Evolutionary conservation across 768 basidiomycete genomes (phyloP).

Genomic region (Boletus rex-veris): DNA sequence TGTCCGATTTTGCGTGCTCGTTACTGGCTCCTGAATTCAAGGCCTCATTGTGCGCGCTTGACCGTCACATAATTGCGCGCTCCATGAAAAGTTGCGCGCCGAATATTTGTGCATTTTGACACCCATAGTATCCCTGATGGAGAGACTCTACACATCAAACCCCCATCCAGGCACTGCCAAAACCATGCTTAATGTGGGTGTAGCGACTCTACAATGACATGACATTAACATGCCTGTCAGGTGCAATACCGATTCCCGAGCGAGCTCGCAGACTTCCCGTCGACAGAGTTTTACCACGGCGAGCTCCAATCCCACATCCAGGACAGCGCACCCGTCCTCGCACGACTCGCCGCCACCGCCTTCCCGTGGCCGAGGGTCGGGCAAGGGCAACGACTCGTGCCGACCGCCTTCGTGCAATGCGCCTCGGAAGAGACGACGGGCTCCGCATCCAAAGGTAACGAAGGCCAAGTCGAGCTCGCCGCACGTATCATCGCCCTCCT

Average conservation of each 20-base stretch:
- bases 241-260: slow-evolving; percentile 64
- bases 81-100: no score
- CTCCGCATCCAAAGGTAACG: slow-evolving; percentile 58
- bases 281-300: slow-evolving; percentile 58
- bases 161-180: slow-evolving; percentile 39
- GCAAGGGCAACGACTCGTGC: slow-evolving; percentile 34
- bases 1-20: no score
- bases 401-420: slow-evolving; percentile 59
- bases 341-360: slow-evolving; percentile 35
- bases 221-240: slow-evolving; percentile 18
- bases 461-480: slow-evolving; percentile 53
- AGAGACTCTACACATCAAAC: slow-evolving; percentile 48
- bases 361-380: slow-evolving; percentile 56
- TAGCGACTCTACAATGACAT: no score
- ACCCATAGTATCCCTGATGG: slow-evolving; percentile 61
- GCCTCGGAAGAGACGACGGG: slow-evolving; percentile 54
- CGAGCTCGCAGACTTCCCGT: slow-evolving; percentile 59
- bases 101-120: no score
- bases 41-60: no score
- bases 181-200: slow-evolving; percentile 57
- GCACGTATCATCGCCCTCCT: slow-evolving; percentile 46
- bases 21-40: no score
- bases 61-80: no score
- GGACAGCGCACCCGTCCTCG: slow-evolving; percentile 35
- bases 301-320: slow-evolving; percentile 46